Conservation (phyloP, 139 green algal species). For the Penium margaritaceum region DNA sequence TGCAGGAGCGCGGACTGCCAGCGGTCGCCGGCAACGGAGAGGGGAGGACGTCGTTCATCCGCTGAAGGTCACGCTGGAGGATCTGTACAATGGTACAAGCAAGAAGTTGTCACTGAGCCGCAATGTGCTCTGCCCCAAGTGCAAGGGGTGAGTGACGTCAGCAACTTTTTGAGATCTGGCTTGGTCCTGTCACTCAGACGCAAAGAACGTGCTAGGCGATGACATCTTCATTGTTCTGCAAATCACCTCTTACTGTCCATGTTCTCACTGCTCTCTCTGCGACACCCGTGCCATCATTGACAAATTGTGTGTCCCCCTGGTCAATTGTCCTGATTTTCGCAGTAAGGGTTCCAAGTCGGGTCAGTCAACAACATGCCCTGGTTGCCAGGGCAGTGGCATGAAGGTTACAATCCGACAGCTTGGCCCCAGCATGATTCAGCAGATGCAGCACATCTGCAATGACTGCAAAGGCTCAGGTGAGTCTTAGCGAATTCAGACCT, state of each 20-base stretch:
- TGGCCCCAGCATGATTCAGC: constrained; percentile 96
- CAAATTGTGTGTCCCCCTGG: too few species aligned
- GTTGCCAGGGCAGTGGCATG: constrained; percentile 80
- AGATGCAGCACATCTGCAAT: constrained; percentile 86
- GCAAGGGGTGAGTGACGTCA: constrained; percentile 64
- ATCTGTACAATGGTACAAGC: constrained; percentile 78
- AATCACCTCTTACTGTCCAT: too few species aligned
- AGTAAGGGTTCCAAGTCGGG: constrained; percentile 78
- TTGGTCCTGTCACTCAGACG: too few species aligned
- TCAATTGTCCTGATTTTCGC: too few species aligned
- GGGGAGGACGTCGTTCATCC: constrained; percentile 92
- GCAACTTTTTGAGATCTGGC: too few species aligned
- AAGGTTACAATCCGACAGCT: constrained; percentile 82
- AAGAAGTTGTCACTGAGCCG: constrained; percentile 84
- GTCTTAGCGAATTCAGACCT: too few species aligned
- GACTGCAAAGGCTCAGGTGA: constrained; percentile 73
- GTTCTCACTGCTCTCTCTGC: too few species aligned
- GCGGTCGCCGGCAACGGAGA: constrained; percentile 49
- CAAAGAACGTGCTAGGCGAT: too few species aligned
- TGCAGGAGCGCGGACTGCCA: background rate
- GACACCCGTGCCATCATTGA: too few species aligned
- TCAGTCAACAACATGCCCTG: constrained; percentile 43
- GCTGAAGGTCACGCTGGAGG: constrained; percentile 81
- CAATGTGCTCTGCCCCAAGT: constrained; percentile 81
- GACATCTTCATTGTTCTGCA: too few species aligned